Conservation (phyloP, 352 stramenopile species). For the Globisporangium cystogenes region DNA sequence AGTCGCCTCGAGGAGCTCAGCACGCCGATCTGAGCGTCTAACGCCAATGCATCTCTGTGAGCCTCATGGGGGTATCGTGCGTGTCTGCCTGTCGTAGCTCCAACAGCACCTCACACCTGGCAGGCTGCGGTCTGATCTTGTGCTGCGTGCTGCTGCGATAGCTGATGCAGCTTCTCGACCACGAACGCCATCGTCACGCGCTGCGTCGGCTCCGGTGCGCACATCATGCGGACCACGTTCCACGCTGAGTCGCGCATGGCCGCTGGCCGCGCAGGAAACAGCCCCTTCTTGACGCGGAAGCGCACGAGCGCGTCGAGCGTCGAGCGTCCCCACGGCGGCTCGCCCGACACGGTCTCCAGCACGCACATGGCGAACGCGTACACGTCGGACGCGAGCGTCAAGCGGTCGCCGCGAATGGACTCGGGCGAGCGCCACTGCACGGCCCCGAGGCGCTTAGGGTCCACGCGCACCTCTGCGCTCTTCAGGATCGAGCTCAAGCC, state of each 20-base stretch:
- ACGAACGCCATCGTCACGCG: conserved; percentile 1
- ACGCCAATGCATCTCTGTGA: background rate
- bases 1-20: conserved; percentile 6
- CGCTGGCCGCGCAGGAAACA: background rate
- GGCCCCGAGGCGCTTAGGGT: background rate
- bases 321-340: conserved; percentile 2
- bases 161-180: background rate
- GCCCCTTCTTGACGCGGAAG: background rate
- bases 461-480: background rate
- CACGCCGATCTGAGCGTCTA: conserved; percentile 6
- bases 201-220: background rate
- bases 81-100: background rate
- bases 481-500: conserved; percentile 9
- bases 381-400: conserved; percentile 8
- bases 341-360: conserved; percentile 1
- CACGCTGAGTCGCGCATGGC: background rate
- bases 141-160: background rate
- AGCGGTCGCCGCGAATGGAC: background rate
- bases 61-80: background rate
- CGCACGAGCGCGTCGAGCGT: background rate
- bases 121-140: too few relatives aligned
- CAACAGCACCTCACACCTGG: too few relatives aligned
- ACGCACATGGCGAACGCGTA: conserved; percentile 10
- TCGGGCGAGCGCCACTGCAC: background rate
- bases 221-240: background rate